phyloP scores from a whole-genome alignment of 495 filamentous ascomycete genomes.

The Oidiodendron maius region DNA sequence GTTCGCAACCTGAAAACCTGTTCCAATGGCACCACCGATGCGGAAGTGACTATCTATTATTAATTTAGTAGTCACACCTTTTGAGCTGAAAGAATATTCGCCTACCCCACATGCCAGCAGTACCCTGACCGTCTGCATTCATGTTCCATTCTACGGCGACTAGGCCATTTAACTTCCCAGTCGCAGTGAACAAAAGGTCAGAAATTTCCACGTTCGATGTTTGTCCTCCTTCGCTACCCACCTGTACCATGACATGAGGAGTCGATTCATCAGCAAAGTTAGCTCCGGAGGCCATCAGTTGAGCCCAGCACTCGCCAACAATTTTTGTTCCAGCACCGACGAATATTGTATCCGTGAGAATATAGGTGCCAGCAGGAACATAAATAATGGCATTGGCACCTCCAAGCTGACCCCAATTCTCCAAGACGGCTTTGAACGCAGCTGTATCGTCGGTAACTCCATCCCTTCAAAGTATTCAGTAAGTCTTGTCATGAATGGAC shows the following conservation, averaged over 20 bases:
- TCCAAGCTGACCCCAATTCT: too few species aligned
- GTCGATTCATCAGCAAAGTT: constrained; percentile 25
- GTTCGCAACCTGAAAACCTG: constrained; percentile 53
- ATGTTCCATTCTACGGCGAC: constrained; percentile 29
- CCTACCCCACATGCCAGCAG: constrained; percentile 53
- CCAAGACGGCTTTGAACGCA: constrained; percentile 27
- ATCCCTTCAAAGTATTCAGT: too few species aligned
- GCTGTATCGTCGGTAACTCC: constrained; percentile 17
- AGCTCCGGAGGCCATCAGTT: constrained; percentile 49
- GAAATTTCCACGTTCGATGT: constrained; percentile 41
- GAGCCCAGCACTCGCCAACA: constrained; percentile 47
- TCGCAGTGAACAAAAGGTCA: constrained; percentile 20
- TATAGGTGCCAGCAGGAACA: constrained; percentile 41
- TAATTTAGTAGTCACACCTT: too few species aligned
- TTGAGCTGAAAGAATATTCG: too few species aligned
- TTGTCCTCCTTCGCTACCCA: constrained; percentile 41
- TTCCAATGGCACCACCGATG: constrained; percentile 60
- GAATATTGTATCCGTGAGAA: constrained; percentile 38
- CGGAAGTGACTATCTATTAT: constrained; percentile 72
- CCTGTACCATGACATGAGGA: constrained; percentile 49
- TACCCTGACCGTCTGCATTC: constrained; percentile 18
- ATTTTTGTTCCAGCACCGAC: constrained; percentile 37
- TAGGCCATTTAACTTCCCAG: constrained; percentile 8
- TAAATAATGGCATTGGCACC: constrained; percentile 23
- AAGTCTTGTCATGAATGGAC: too few species aligned